Evolutionary conservation across 106 monocot species (phyloP), one percentile per base, ranked within the genome.

Genomic region (Allium cepa): DNA sequence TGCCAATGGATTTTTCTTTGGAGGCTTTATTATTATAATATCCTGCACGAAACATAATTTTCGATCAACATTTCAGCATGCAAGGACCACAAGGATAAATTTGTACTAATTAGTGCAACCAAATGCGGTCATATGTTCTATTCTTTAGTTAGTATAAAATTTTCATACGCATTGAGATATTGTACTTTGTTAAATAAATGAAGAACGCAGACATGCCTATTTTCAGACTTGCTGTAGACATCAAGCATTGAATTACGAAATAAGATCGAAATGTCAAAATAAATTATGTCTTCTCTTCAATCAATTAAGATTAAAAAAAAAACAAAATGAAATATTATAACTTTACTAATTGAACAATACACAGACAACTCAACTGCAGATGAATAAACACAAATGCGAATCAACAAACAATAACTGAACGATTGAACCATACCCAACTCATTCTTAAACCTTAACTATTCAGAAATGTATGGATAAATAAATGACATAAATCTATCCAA

Each of bases 11-110:
- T 66, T 67, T 46, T 56, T 75, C 74, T 67, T 75, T 47, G 27
- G 59, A 75, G 66, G 60, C 17, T 75, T 75, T 68, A 59, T 36
- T 10, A 56, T 64, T 17, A 67, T 7, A n/a, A 51, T 14, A 75
- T 59, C 60, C 74, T 75, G 67, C 67, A 67, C 17, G 12, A 47
- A 13, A 0, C 13, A 36, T 5, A 36, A 36, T 36, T 36, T 36
- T 0, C 36, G 3, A 5, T 9, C 15, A 50, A 7, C 48, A 65
- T 50, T 22, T 46, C 46, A 46, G 16, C 65, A 17, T 7, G 49
- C 13, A 36, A 36, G 16, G 7, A 8, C 9, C 8, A 15, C 4
- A 64, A 46, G 3, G 0, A 49, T 49, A 52, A 48, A 15, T 51
- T 48, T 59, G 22, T 59, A 59, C 22, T 15, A 59, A 59, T 17